Conservation (phyloP, 2,329 filamentous ascomycete species). For the Neocatenulostroma microsporum region DNA sequence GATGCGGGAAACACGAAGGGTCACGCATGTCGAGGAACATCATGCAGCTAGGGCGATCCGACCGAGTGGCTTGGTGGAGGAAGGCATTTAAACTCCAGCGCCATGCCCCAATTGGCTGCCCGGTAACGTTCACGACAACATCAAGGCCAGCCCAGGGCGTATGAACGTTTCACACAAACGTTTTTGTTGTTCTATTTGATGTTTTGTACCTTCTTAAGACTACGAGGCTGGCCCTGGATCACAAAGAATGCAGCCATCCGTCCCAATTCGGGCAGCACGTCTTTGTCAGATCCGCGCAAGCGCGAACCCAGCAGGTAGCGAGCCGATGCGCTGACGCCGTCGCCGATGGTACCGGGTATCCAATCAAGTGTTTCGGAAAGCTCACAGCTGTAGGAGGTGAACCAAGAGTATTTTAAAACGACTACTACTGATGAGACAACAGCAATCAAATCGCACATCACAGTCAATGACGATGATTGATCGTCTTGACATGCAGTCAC, state of each 20-base stretch:
- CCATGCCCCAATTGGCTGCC: slow-evolving; percentile 1
- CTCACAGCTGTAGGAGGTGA: too few relatives aligned
- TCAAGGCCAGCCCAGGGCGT: background rate
- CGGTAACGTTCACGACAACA: background rate
- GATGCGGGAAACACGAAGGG: background rate
- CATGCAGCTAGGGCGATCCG: slow-evolving; percentile 1
- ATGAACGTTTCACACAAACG: background rate
- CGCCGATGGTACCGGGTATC: background rate
- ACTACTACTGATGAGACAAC: too few relatives aligned
- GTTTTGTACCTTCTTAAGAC: background rate
- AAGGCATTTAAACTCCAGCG: background rate
- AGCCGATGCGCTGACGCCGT: slow-evolving; percentile 1
- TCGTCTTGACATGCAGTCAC: background rate
- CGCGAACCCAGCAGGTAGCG: too few relatives aligned
- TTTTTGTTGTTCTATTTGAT: background rate
- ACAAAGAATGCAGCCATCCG: slow-evolving; percentile 1
- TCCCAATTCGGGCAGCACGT: background rate
- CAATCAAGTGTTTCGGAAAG: too few relatives aligned
- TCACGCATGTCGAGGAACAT: background rate
- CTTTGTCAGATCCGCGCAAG: background rate
- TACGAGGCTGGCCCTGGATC: background rate
- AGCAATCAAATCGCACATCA: too few relatives aligned
- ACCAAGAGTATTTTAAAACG: too few relatives aligned
- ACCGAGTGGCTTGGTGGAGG: background rate
- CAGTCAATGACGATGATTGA: too few relatives aligned